These are phyloP conservation scores for Pythium apleroticum DNA, from an alignment of 352 stramenopile species.

Conservation along the genomic window DNA sequence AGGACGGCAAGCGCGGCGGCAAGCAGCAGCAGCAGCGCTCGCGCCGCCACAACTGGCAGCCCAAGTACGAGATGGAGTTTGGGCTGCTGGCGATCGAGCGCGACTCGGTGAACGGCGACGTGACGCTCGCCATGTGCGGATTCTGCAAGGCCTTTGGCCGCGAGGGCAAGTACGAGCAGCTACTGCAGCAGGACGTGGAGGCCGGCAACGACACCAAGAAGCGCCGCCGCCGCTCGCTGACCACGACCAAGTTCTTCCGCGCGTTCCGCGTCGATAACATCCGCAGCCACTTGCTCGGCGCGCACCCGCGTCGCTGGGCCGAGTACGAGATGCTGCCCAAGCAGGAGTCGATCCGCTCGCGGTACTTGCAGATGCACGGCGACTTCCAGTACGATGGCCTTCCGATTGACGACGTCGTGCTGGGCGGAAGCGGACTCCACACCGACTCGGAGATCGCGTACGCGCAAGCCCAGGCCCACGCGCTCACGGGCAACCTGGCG, in stretches of 20 bases:
- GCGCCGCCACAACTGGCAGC: constrained; percentile 76
- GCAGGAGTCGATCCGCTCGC: constrained; percentile 52
- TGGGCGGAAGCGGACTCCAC: constrained; percentile 47
- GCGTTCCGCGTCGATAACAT: constrained; percentile 87
- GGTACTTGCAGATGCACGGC: constrained; percentile 67
- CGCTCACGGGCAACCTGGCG: constrained; percentile 32
- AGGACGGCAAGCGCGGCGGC: constrained; percentile 34
- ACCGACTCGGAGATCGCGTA: constrained; percentile 64
- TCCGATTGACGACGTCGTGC: constrained; percentile 71
- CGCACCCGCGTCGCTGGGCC: constrained; percentile 69
- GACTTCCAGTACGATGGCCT: constrained; percentile 67
- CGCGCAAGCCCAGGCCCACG: constrained; percentile 45
- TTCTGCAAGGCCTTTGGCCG: constrained; percentile 85
- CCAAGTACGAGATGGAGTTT: constrained; percentile 85
- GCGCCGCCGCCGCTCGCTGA: constrained; percentile 69
- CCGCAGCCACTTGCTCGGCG: constrained; percentile 77
- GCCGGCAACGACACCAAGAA: constrained; percentile 63
- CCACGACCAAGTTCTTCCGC: constrained; percentile 87
- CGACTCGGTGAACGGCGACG: constrained; percentile 60
- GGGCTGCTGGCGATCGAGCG: constrained; percentile 68
- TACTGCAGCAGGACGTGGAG: constrained; percentile 51
- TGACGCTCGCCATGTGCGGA: constrained; percentile 79
- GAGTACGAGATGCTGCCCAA: constrained; percentile 84
- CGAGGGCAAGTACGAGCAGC: constrained; percentile 74
- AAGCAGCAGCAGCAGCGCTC: constrained; percentile 34